phyloP scores from a whole-genome alignment of 2,329 filamentous ascomycete species.

The Epichloe sibirici region DNA sequence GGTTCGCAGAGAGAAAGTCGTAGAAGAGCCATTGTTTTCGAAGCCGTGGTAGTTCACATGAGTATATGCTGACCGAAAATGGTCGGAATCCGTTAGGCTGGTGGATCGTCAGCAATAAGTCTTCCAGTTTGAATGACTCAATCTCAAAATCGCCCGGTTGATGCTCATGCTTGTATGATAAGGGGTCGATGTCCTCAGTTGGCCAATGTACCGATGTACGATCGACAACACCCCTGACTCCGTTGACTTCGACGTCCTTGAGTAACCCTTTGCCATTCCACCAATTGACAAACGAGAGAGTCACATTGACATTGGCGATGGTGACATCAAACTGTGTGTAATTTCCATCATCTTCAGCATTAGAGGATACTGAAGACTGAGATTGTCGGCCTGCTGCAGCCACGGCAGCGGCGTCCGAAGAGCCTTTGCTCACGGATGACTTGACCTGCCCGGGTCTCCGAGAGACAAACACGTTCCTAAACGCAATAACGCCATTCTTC shows the following conservation, averaged over 20 bases:
- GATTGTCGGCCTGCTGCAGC: constrained; percentile 60
- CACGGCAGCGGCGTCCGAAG: constrained; percentile 73
- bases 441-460: constrained; percentile 71
- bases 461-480: constrained; percentile 93
- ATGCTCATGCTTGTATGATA: constrained; percentile 79
- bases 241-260: constrained; percentile 86
- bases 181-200: constrained; percentile 57
- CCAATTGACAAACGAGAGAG: constrained; percentile 95
- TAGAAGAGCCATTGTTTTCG: constrained; percentile 97
- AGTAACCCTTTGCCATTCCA: constrained; percentile 92
- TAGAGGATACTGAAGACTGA: constrained; percentile 18
- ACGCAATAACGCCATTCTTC: constrained; percentile 89
- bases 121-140: constrained; percentile 91
- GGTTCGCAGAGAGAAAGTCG: constrained; percentile 88
- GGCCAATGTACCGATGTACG: constrained; percentile 68
- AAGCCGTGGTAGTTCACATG: constrained; percentile 82
- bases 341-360: constrained; percentile 68
- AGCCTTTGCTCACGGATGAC: constrained; percentile 85
- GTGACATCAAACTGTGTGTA: constrained; percentile 97
- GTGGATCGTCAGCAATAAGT: constrained; percentile 81
- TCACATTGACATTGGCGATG: constrained; percentile 91
- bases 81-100: constrained; percentile 87
- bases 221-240: constrained; percentile 84
- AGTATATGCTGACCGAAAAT: constrained; percentile 90
- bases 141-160: constrained; percentile 92